Conservation (phyloP, 2,329 filamentous ascomycete species). For the Neurospora crassa region DNA sequence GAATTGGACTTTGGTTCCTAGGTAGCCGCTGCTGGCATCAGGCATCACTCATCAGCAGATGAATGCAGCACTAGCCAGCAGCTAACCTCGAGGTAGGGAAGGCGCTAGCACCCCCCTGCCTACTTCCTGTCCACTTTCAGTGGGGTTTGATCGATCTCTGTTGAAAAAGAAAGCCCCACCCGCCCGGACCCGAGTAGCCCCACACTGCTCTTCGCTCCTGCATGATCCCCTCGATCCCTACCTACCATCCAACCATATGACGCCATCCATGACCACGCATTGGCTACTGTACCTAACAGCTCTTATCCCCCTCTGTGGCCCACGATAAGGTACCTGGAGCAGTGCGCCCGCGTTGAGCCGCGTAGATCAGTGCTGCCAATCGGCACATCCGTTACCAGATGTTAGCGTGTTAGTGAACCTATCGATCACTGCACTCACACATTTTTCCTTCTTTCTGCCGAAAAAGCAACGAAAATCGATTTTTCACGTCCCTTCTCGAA, state of each 20-base stretch:
- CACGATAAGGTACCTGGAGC: neutral
- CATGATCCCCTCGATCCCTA: neutral
- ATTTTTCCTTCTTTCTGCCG: neutral
- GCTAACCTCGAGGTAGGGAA: neutral
- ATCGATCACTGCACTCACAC: neutral
- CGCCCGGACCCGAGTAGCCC: neutral
- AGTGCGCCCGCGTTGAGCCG: neutral
- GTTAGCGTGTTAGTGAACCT: neutral
- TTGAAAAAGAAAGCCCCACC: neutral
- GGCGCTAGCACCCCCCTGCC: neutral
- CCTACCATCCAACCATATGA: neutral
- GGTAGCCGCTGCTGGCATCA: neutral
- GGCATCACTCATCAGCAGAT: neutral
- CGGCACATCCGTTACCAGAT: neutral
- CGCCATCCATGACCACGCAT: neutral
- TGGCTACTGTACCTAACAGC: neutral
- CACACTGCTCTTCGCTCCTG: neutral
- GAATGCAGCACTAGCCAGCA: neutral
- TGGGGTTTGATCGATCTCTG: neutral
- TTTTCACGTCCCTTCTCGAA: neutral
- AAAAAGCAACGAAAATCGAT: neutral
- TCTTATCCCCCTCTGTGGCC: neutral
- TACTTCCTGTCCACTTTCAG: neutral
- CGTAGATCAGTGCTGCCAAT: neutral
- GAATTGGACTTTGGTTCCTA: neutral